Evolutionary conservation across 2,329 filamentous ascomycete species (phyloP).

Genomic region (Didymellaceae sp.): DNA sequence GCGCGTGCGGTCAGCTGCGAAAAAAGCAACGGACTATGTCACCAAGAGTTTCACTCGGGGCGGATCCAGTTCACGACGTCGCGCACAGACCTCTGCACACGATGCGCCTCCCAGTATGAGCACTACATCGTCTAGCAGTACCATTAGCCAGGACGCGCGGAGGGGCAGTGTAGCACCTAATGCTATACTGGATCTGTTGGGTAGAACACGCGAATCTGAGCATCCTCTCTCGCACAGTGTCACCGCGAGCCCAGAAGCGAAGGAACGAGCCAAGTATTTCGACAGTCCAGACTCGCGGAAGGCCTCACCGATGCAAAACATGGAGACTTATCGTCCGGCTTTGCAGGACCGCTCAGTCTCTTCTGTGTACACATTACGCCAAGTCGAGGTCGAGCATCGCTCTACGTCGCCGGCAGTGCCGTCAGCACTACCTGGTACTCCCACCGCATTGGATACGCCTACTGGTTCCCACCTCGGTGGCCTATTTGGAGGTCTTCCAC

Average conservation of each 20-base stretch:
- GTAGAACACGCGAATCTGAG: conserved; percentile 61
- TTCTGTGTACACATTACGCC: conserved; percentile 55
- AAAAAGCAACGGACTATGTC: conserved; percentile 39
- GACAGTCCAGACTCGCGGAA: conserved; percentile 48
- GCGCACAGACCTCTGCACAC: conserved; percentile 60
- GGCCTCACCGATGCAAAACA: conserved; percentile 47
- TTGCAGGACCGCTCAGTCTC: conserved; percentile 52
- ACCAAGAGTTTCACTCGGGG: conserved; percentile 38
- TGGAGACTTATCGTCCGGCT: conserved; percentile 35
- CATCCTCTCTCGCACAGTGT: conserved; percentile 80
- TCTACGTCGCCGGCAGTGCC: conserved; percentile 49
- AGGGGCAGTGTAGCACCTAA: conserved; percentile 65
- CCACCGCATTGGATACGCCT: conserved; percentile 51
- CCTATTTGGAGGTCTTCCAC: conserved; percentile 55
- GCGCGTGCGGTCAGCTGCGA: conserved; percentile 78
- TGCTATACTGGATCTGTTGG: conserved; percentile 61
- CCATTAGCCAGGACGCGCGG: conserved; percentile 61
- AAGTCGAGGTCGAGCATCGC: conserved; percentile 44
- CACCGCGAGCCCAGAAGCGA: conserved; percentile 69
- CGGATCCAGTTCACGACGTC: conserved; percentile 57
- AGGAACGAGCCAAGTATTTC: conserved; percentile 45
- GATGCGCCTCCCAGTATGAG: conserved; percentile 62
- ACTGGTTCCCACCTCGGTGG: conserved; percentile 52
- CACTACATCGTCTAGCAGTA: conserved; percentile 60
- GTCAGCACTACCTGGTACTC: conserved; percentile 54